Percentiles rank a stretch among this genome's conserved stretches.
Conservation (phyloP, 139 green algal species). For the Trebouxia sp. region DNA sequence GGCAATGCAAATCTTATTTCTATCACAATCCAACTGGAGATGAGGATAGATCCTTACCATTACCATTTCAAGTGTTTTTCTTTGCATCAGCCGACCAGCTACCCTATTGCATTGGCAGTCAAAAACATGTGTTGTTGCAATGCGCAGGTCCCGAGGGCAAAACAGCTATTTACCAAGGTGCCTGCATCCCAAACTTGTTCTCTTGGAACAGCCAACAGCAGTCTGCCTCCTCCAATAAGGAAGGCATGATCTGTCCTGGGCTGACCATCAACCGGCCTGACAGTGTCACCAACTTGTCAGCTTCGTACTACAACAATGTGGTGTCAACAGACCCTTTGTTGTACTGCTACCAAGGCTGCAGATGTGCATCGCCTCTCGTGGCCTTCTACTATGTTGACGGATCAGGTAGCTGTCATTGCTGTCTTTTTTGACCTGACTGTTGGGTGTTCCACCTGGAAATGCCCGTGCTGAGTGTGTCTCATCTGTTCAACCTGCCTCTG, state of each 20-base stretch:
- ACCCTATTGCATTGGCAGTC: too few relatives aligned
- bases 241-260: conserved; percentile 11
- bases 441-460: too few relatives aligned
- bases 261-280: background rate
- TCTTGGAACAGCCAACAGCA: background rate
- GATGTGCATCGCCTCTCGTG: background rate
- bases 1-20: too few relatives aligned
- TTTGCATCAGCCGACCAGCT: too few relatives aligned
- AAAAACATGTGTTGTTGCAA: too few relatives aligned
- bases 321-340: background rate
- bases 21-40: too few relatives aligned
- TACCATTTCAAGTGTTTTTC: too few relatives aligned
- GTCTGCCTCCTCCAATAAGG: background rate
- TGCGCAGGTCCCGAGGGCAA: background rate
- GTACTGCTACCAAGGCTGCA: conserved; percentile 8
- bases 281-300: background rate
- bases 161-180: background rate
- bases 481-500: too few relatives aligned
- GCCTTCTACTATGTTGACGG: background rate
- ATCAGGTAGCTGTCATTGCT: background rate
- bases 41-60: too few relatives aligned
- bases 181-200: background rate
- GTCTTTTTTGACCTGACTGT: too few relatives aligned
- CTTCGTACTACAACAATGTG: background rate
- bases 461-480: too few relatives aligned